Evolutionary conservation across 169 alveolate genomes (phyloP), one percentile per base, ranked within the genome.

Genomic region (Cryptosporidium ryanae): DNA sequence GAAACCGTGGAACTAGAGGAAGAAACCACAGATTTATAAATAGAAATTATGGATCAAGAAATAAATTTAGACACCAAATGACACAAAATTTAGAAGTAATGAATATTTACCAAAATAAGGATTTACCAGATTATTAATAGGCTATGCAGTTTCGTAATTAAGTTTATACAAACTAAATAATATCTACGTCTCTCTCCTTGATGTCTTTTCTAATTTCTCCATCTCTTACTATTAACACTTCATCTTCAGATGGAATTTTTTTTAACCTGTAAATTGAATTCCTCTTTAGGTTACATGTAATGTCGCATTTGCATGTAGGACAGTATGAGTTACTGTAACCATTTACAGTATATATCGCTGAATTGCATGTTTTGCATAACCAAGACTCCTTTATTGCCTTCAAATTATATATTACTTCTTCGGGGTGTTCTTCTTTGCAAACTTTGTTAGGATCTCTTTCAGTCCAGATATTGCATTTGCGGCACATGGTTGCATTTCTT

Each of bases 381-480:
- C 87, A 76, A 2, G 71, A 54, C 49, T 76, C 71, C n/a, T 76
- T 76, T 61, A 59, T 15, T 31, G 87, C 87, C 15, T 3, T 61
- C 18, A 34, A 44, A 44, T 76, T 76, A 25, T 17, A 76, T 15
- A 76, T 38, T 2, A 76, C 18, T 10, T 44, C 48, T 18, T 76
- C 87, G 8, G 68, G 76, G 59, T 76, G 87, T 7, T 76, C 61
- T 1, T 76, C 31, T 61, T 61, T 54, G 38, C 87, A 76, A 27
- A 46, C 25, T 6, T 7, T 31, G 54, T 76, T 57, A 5, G 64
- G 57, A 15, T 0, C 23, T 23, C 76, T 64, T 48, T 76, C 87
- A 25, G 87, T 59, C 87, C 87, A 76, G 59, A 61, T 76, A 21
- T 65, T 50, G 52, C 87, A 76, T 43, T 44, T 76, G 0, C 23